Evolutionary conservation across 108 stramenopile species (phyloP), one percentile per base, ranked within the genome.

Genomic region (Nitzschia sp.): DNA sequence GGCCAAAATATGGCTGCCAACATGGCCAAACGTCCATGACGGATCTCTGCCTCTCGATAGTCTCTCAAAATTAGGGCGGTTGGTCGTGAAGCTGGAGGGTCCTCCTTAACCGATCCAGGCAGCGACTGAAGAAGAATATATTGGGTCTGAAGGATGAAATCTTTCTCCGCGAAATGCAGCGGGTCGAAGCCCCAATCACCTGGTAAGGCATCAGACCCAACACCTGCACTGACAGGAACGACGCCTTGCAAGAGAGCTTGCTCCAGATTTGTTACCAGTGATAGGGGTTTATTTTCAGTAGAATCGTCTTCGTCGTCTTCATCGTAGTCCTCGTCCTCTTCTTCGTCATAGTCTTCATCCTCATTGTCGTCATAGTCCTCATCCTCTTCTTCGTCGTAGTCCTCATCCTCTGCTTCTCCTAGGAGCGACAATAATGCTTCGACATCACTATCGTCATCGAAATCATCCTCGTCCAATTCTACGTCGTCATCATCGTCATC

Each of bases 181-280:
- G 95, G 95, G 79, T 96, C 95, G 54, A 92, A 96, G 21, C 89
- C 90, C 32, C 74, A 87, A 68, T 96, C 95, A n/a, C 90, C 90
- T 2, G 95, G 89, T 1, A 92, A 67, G 5, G 75, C 68, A 27
- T 87, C 84, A 23, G 77, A 87, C 30, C 93, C 93, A 8, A 93
- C 92, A 61, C 80, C 84, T 16, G 92, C 92, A 32, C 76, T 74
- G 17, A 81, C 92, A 28, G 85, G 85, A 13, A 85, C 85, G 16
- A 85, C 85, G 1, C 81, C 85, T 64, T 82, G 79, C 57, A 80
- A 25, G 26, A 85, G 48, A 0, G 85, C 81, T 26, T 69, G 30
- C 59, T 85, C 85, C 26, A 85, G 52, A 15, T 55, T 46, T 0
- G 31, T n/a, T 26, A 68, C 32, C 48, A 21, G 23, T 56, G 31